phyloP scores from a whole-genome alignment of 2,329 filamentous ascomycete genomes.

The Ramularia endophylla region DNA sequence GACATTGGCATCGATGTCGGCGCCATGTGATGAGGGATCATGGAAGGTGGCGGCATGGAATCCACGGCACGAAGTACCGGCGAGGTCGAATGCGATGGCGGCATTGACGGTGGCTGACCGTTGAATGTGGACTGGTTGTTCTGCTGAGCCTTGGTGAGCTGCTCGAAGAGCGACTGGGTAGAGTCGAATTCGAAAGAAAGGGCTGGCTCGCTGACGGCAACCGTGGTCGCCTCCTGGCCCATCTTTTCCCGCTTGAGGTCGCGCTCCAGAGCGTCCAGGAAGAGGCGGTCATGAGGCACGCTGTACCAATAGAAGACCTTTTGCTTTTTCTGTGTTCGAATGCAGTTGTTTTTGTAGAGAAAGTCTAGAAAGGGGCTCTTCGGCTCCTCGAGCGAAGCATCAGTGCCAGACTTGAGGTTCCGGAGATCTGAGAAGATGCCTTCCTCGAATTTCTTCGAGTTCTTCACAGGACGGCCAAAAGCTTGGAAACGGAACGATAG shows the following conservation, averaged over 20 bases:
- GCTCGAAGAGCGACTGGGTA: slow-evolving; percentile 97
- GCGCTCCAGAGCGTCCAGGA: slow-evolving; percentile 93
- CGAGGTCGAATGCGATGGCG: slow-evolving; percentile 74
- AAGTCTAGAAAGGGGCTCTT: slow-evolving; percentile 99
- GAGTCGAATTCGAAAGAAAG: slow-evolving; percentile 99
- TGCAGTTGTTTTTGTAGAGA: slow-evolving; percentile 99
- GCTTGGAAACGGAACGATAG: slow-evolving; percentile 98
- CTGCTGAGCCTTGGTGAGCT: slow-evolving; percentile 98
- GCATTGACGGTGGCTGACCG: slow-evolving; percentile 29
- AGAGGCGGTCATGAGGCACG: slow-evolving; percentile 93
- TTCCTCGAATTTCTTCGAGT: slow-evolving; percentile 99
- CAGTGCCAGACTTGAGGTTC: slow-evolving; percentile 96
- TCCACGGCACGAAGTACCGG: slow-evolving; percentile 87
- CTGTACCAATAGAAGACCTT: slow-evolving; percentile 99
- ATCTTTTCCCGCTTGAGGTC: slow-evolving; percentile 99
- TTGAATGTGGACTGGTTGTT: slow-evolving; percentile 92
- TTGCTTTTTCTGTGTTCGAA: slow-evolving; percentile 99
- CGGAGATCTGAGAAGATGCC: slow-evolving; percentile 98
- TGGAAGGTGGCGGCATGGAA: slow-evolving; percentile 85
- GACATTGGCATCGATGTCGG: slow-evolving; percentile 25
- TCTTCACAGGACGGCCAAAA: slow-evolving; percentile 96
- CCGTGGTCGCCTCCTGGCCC: slow-evolving; percentile 94
- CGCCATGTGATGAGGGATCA: slow-evolving; percentile 53
- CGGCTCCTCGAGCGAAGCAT: slow-evolving; percentile 95
- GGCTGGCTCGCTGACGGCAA: slow-evolving; percentile 93